phyloP scores from a whole-genome alignment of 2,329 filamentous ascomycete species.

The Phaeosphaeria sp. region DNA sequence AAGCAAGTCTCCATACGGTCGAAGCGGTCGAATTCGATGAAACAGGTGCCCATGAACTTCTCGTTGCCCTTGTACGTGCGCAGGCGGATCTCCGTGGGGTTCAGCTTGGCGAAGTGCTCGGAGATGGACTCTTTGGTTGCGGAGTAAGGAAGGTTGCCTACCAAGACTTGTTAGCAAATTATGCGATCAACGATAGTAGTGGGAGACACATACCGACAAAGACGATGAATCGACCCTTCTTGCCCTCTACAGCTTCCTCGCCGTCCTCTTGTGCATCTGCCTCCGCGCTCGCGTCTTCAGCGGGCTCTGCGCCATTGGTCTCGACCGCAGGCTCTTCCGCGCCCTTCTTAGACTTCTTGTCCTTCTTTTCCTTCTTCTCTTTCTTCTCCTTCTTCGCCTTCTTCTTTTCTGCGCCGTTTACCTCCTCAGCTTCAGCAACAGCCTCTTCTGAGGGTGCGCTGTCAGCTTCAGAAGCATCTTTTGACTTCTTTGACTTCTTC shows the following conservation, averaged over 20 bases:
- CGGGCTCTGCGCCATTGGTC: slow-evolving; percentile 18
- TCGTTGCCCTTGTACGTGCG: slow-evolving; percentile 47
- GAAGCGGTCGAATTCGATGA: slow-evolving; percentile 86
- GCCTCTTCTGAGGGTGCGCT: slow-evolving; percentile 16
- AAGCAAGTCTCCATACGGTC: slow-evolving; percentile 93
- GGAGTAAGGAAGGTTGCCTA: slow-evolving; percentile 86
- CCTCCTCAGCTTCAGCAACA: background rate
- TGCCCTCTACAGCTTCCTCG: slow-evolving; percentile 29
- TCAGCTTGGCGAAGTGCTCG: slow-evolving; percentile 79
- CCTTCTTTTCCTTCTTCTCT: slow-evolving; percentile 21
- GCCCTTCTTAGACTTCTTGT: slow-evolving; percentile 20
- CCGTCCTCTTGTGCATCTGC: slow-evolving; percentile 24
- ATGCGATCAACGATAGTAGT: background rate
- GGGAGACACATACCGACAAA: slow-evolving; percentile 69
- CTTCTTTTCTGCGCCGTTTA: slow-evolving; percentile 21
- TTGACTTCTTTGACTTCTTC: slow-evolving; percentile 32
- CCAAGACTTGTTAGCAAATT: slow-evolving; percentile 21
- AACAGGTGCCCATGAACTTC: slow-evolving; percentile 49
- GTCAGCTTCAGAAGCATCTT: slow-evolving; percentile 15
- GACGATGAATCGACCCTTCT: slow-evolving; percentile 72
- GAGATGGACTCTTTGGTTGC: slow-evolving; percentile 74
- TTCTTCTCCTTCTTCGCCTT: slow-evolving; percentile 40
- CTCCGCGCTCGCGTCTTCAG: slow-evolving; percentile 23
- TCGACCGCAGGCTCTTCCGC: slow-evolving; percentile 22
- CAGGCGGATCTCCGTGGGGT: slow-evolving; percentile 70